Percentiles rank a stretch among this genome's conserved stretches.
These are phyloP conservation scores for Scheffersomyces quercinus DNA, from an alignment of 1,139 yeast genomes.

Conservation along the genomic window DNA sequence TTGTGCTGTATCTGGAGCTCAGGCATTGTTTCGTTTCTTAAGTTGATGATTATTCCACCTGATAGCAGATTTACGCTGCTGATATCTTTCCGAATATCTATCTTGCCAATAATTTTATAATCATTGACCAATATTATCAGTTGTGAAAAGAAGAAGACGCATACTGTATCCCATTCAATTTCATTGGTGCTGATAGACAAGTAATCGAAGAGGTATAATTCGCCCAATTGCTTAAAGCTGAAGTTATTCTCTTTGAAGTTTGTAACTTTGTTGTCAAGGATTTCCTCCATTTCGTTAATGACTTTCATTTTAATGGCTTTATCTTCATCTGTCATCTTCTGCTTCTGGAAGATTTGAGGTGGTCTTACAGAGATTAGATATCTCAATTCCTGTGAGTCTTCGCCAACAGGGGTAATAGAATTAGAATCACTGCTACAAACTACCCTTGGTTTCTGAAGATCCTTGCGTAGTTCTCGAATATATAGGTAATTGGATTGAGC, in stretches of 20 bases:
- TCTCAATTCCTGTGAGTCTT: conserved; percentile 15
- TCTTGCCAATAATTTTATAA: conserved; percentile 34
- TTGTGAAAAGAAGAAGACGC: conserved; percentile 41
- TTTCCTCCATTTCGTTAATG: background rate
- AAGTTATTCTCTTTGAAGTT: conserved; percentile 10
- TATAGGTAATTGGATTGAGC: background rate
- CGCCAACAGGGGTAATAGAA: conserved; percentile 10
- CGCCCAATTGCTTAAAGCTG: conserved; percentile 23
- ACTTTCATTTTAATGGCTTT: too few relatives aligned
- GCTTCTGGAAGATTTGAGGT: conserved; percentile 19
- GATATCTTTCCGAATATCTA: conserved; percentile 34
- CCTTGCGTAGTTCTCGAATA: conserved; percentile 3
- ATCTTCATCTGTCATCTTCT: conserved; percentile 2
- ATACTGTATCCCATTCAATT: conserved; percentile 33
- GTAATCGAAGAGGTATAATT: conserved; percentile 43
- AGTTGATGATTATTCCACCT: conserved; percentile 34
- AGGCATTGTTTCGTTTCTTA: conserved; percentile 43
- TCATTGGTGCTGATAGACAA: conserved; percentile 43
- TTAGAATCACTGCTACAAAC: conserved; percentile 16
- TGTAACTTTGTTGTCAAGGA: conserved; percentile 4
- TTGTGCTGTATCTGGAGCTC: conserved; percentile 43
- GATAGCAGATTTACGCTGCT: conserved; percentile 24
- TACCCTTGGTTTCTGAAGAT: conserved; percentile 21
- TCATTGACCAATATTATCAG: conserved; percentile 40
- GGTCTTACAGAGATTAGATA: conserved; percentile 27